phyloP scores from a whole-genome alignment of 2,329 filamentous ascomycete genomes.

The Corinectria fuckeliana region DNA sequence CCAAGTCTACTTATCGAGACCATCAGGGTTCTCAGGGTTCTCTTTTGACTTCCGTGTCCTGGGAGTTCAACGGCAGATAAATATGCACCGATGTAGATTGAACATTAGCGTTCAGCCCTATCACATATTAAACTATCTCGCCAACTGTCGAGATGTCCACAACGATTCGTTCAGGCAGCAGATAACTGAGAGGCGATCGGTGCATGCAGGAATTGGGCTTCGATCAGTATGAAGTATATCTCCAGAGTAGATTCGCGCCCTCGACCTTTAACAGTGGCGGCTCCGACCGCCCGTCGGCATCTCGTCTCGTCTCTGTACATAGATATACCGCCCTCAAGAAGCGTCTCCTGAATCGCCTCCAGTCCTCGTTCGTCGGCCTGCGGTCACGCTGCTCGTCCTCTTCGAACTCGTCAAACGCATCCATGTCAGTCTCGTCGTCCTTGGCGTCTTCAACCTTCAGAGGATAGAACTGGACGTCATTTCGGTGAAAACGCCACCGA shows the following conservation, averaged over 20 bases:
- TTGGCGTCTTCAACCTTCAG: conserved; percentile 13
- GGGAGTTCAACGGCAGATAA: neutral
- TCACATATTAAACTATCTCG: neutral
- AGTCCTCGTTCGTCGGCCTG: conserved; percentile 30
- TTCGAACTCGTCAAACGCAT: conserved; percentile 13
- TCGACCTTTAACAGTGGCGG: conserved; percentile 17
- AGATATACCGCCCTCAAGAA: conserved; percentile 26
- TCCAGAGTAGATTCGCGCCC: conserved; percentile 26
- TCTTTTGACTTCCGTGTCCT: too few species aligned
- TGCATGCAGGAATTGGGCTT: neutral
- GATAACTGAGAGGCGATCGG: neutral
- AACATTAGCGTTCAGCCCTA: neutral
- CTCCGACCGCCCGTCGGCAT: conserved; percentile 6
- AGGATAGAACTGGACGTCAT: conserved; percentile 22
- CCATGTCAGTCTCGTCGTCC: conserved; percentile 9
- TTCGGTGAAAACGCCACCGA: conserved; percentile 19
- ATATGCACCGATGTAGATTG: neutral
- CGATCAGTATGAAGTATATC: conserved; percentile 22
- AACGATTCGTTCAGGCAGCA: neutral
- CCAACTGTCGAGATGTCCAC: neutral
- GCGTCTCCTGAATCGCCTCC: conserved; percentile 28
- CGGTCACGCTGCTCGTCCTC: conserved; percentile 24
- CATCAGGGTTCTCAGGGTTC: too few species aligned
- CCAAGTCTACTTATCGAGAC: conserved; percentile 25
- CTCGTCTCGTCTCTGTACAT: conserved; percentile 11